phyloP scores from a whole-genome alignment of 352 stramenopile species.

The Stramenopiles sp. region DNA sequence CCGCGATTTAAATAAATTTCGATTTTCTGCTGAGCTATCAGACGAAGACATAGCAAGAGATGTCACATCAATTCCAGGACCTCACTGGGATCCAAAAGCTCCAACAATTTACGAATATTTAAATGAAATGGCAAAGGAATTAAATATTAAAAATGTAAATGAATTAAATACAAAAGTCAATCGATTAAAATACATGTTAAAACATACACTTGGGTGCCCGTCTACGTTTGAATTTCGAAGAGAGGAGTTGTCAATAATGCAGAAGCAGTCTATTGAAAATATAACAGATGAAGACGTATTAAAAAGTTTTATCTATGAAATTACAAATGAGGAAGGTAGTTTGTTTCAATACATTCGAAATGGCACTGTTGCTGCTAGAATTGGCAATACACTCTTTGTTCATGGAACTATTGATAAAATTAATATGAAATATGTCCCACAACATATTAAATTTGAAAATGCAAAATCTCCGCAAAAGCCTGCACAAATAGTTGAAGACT shows the following conservation, averaged over 20 bases:
- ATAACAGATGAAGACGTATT: neutral
- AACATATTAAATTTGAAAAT: too few relatives aligned
- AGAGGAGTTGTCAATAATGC: neutral
- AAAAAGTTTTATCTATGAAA: neutral
- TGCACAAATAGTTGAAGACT: too few relatives aligned
- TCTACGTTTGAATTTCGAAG: neutral
- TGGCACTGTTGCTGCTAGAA: neutral
- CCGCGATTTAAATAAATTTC: slow-evolving; percentile 17
- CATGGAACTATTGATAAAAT: neutral
- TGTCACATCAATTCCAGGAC: neutral
- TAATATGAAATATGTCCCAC: too few relatives aligned
- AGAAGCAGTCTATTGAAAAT: neutral
- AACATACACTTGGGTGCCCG: neutral
- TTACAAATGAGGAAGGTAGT: neutral
- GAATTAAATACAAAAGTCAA: neutral
- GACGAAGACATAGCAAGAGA: neutral
- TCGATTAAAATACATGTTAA: neutral
- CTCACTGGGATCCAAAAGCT: neutral
- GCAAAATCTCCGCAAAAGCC: too few relatives aligned
- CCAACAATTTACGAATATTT: neutral
- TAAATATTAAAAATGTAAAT: neutral
- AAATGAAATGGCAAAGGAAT: neutral
- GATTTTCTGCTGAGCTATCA: slow-evolving; percentile 8
- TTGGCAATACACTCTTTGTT: neutral
- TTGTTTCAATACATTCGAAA: neutral